A percentile compares a stretch with the other conserved stretches of the same genome.
phyloP scores from a whole-genome alignment of 768 basidiomycete genomes.

The Harrya chromipes region DNA sequence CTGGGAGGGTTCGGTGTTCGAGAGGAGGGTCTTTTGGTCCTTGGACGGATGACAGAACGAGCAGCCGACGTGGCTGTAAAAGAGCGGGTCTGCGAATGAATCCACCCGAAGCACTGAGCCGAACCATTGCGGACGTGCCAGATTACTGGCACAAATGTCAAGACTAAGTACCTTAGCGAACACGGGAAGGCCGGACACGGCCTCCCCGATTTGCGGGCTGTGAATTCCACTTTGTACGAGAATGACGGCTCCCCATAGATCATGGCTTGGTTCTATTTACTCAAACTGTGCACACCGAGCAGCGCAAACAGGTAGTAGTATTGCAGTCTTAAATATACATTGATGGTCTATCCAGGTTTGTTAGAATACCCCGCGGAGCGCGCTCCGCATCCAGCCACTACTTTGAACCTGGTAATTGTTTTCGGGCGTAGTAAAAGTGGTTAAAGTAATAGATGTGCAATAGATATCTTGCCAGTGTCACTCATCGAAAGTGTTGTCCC shows the following conservation, averaged over 20 bases:
- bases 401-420: neutral
- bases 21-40: slow-evolving; percentile 58
- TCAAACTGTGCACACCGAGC: neutral
- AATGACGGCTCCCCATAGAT: too few species aligned
- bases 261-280: neutral
- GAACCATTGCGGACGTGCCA: slow-evolving; percentile 3
- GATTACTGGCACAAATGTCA: neutral
- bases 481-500: slow-evolving; percentile 2
- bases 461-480: slow-evolving; percentile 16
- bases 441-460: slow-evolving; percentile 24
- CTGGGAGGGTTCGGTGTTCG: slow-evolving; percentile 50
- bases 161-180: too few species aligned
- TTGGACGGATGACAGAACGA: slow-evolving; percentile 52
- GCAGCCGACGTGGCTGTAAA: slow-evolving; percentile 16
- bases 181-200: too few species aligned
- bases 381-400: neutral
- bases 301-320: neutral
- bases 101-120: neutral
- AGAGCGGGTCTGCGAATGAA: slow-evolving; percentile 1
- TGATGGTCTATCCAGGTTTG: slow-evolving; percentile 13
- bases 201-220: too few species aligned
- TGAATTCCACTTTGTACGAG: too few species aligned
- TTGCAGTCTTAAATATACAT: slow-evolving; percentile 15
- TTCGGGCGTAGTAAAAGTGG: neutral
- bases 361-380: neutral